phyloP scores from a whole-genome alignment of 2,329 filamentous ascomycete genomes.

The Penicillium sp. region DNA sequence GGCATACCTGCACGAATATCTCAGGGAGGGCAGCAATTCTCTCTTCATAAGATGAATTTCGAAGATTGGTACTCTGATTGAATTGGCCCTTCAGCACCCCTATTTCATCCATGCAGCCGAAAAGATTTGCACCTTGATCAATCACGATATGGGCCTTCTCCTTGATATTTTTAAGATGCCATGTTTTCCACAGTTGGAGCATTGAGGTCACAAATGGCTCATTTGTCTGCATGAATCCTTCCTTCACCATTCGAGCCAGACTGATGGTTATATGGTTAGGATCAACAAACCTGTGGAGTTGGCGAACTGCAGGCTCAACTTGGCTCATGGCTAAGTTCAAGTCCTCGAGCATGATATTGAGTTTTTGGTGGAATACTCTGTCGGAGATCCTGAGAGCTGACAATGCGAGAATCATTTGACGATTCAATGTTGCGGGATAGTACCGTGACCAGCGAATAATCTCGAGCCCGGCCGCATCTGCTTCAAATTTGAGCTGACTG shows the following conservation, averaged over 20 bases:
- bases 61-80: slow-evolving; percentile 37
- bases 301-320: slow-evolving; percentile 60
- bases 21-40: slow-evolving; percentile 66
- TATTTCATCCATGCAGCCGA: slow-evolving; percentile 88
- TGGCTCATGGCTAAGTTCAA: slow-evolving; percentile 71
- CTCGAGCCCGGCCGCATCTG: slow-evolving; percentile 71
- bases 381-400: slow-evolving; percentile 72
- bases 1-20: slow-evolving; percentile 82
- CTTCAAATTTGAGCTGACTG: slow-evolving; percentile 84
- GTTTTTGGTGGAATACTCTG: slow-evolving; percentile 64
- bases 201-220: slow-evolving; percentile 84
- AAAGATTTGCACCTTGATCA: slow-evolving; percentile 78
- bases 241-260: slow-evolving; percentile 72
- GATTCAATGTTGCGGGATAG: slow-evolving; percentile 77
- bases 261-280: slow-evolving; percentile 76
- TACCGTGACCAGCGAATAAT: slow-evolving; percentile 79
- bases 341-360: slow-evolving; percentile 65
- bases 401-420: slow-evolving; percentile 85
- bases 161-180: slow-evolving; percentile 85
- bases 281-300: slow-evolving; percentile 76
- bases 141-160: slow-evolving; percentile 87
- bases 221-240: slow-evolving; percentile 70
- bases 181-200: slow-evolving; percentile 80
- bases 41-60: slow-evolving; percentile 34
- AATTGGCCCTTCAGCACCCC: slow-evolving; percentile 70